A percentile compares a stretch with the other conserved stretches of the same genome.
Conservation (phyloP, 257 asterid species). For the Fraxinus americana region DNA sequence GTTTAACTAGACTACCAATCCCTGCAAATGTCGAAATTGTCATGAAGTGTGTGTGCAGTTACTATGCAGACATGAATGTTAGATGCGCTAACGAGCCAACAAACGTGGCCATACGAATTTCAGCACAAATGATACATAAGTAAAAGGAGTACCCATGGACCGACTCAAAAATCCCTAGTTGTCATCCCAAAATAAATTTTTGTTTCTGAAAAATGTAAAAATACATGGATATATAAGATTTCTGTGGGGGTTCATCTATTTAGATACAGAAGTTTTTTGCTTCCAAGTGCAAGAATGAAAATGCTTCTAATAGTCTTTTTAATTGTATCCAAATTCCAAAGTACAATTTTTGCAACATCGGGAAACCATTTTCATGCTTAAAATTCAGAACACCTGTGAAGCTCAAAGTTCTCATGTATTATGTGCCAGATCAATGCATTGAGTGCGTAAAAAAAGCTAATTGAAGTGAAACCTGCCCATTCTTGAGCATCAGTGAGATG, state of each 20-base stretch:
- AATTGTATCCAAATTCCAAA: background rate
- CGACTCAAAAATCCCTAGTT: background rate
- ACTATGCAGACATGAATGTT: background rate
- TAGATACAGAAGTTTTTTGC: background rate
- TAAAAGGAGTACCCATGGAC: background rate
- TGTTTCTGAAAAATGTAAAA: background rate
- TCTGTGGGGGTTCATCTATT: background rate
- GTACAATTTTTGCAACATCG: background rate
- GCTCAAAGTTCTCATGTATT: background rate
- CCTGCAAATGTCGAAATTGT: background rate
- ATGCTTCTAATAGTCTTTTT: background rate
- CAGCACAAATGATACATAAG: background rate
- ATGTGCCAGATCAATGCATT: conserved; percentile 10
- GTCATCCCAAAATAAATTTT: background rate
- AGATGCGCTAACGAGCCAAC: background rate
- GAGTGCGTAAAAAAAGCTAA: background rate
- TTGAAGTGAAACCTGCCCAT: conserved; percentile 85
- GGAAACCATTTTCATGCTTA: background rate
- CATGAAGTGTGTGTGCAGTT: background rate
- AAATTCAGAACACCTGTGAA: background rate
- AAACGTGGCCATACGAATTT: background rate
- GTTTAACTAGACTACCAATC: background rate
- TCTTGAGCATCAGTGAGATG: conserved; percentile 99
- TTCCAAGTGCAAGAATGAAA: background rate
- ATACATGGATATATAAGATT: background rate